Evolutionary conservation across 2,329 filamentous ascomycete species (phyloP).

Genomic region (Leptodontidium sp.): DNA sequence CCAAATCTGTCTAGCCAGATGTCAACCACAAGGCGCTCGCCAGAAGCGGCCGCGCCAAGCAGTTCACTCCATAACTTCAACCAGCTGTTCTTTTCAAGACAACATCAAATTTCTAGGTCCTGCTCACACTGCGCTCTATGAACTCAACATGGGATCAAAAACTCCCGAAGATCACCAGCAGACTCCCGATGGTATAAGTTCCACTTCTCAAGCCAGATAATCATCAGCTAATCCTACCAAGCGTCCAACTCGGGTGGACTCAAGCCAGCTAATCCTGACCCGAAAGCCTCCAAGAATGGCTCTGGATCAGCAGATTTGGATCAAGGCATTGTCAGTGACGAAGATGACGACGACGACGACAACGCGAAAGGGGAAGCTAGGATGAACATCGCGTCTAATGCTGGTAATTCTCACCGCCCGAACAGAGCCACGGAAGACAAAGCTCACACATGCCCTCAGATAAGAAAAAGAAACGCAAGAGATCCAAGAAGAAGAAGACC

Average conservation of each 20-base stretch:
- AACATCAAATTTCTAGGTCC: not conserved
- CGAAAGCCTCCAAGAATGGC: constrained; percentile 25
- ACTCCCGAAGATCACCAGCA: constrained; percentile 38
- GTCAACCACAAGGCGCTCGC: not conserved
- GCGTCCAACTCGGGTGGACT: constrained; percentile 34
- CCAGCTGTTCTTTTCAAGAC: not conserved
- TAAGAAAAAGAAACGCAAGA: constrained; percentile 83
- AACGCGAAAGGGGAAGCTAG: constrained; percentile 29
- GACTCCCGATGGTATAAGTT: constrained; percentile 35
- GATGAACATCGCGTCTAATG: constrained; percentile 27
- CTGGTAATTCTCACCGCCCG: constrained; percentile 26
- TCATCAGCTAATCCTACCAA: constrained; percentile 10
- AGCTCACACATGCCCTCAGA: constrained; percentile 26
- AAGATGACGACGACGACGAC: constrained; percentile 38
- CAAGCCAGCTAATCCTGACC: constrained; percentile 31
- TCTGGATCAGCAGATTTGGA: constrained; percentile 39
- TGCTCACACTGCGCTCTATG: constrained; percentile 17
- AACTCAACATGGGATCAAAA: constrained; percentile 39
- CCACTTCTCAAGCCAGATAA: not conserved
- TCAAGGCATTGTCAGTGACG: constrained; percentile 36
- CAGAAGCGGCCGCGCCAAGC: constrained; percentile 6
- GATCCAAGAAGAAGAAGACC: constrained; percentile 76
- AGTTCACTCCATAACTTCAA: not conserved
- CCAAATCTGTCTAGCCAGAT: not conserved
- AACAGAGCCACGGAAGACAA: not conserved